These are phyloP conservation scores for Zasmidium cellare DNA, from an alignment of 2,329 filamentous ascomycete species.

Conservation along the genomic window DNA sequence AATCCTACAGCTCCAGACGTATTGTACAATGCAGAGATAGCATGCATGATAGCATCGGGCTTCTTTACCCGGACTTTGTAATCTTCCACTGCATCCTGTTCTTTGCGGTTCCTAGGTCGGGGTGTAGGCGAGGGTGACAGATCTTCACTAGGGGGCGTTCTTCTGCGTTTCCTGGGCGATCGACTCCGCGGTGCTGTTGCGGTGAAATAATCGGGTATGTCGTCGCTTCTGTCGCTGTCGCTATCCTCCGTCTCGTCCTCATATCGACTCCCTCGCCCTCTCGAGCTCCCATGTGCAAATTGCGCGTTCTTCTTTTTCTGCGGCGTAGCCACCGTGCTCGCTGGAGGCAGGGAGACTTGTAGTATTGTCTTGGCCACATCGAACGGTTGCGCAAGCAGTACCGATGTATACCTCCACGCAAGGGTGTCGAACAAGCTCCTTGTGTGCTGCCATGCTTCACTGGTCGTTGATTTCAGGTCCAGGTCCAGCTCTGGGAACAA, in stretches of 20 bases:
- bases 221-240: constrained; percentile 48
- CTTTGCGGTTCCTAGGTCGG: constrained; percentile 26
- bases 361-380: constrained; percentile 94
- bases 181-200: constrained; percentile 60
- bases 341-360: constrained; percentile 62
- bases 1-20: constrained; percentile 88
- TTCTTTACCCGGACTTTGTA: constrained; percentile 70
- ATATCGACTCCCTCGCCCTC: constrained; percentile 18
- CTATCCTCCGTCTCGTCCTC: constrained; percentile 24
- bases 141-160: constrained; percentile 29
- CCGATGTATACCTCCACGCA: constrained; percentile 86
- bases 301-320: constrained; percentile 29
- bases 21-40: constrained; percentile 83
- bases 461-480: constrained; percentile 53
- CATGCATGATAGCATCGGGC: constrained; percentile 79
- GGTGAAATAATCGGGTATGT: constrained; percentile 75
- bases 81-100: constrained; percentile 22
- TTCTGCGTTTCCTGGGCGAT: constrained; percentile 42
- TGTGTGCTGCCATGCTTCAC: constrained; percentile 43
- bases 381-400: constrained; percentile 90
- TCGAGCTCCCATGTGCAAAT: constrained; percentile 8
- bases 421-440: constrained; percentile 80
- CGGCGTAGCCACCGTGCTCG: constrained; percentile 33
- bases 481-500: constrained; percentile 85
- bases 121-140: constrained; percentile 30